Conservation (phyloP, 306 rosid species). For the Fragaria nilgerrensis region DNA sequence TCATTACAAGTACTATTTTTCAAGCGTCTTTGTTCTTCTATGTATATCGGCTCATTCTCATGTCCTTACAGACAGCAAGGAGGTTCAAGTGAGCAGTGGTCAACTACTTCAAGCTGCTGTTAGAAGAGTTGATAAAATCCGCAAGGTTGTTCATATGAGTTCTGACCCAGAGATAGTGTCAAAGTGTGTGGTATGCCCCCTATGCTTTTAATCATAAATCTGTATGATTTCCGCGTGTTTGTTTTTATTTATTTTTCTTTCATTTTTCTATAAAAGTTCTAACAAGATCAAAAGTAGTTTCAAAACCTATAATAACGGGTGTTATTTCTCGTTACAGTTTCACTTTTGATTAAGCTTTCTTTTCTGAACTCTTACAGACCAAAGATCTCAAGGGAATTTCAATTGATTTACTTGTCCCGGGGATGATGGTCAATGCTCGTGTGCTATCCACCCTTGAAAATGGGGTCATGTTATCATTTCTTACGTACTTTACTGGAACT, state of each 20-base stretch:
- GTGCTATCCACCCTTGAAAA: slow-evolving; percentile 81
- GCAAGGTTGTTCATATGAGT: slow-evolving; percentile 72
- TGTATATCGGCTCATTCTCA: background rate
- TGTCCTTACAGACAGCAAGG: slow-evolving; percentile 39
- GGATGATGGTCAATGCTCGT: slow-evolving; percentile 89
- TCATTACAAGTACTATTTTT: background rate
- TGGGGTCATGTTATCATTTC: slow-evolving; percentile 88
- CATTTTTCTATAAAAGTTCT: background rate
- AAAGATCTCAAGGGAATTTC: slow-evolving; percentile 90
- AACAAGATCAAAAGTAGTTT: background rate
- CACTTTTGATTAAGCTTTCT: slow-evolving; percentile 17
- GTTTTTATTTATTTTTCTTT: background rate
- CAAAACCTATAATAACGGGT: background rate
- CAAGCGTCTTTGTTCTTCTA: background rate
- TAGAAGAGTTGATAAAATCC: slow-evolving; percentile 68
- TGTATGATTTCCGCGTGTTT: slow-evolving; percentile 1
- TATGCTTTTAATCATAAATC: background rate
- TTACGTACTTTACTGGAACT: slow-evolving; percentile 92
- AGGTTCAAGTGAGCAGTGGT: slow-evolving; percentile 50
- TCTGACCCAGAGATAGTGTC: slow-evolving; percentile 65
- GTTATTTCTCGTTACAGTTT: background rate
- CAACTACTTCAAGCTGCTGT: slow-evolving; percentile 79
- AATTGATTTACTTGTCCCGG: slow-evolving; percentile 87
- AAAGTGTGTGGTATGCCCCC: slow-evolving; percentile 65
- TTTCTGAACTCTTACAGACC: slow-evolving; percentile 50